A percentile compares a stretch with the other conserved stretches of the same genome.
phyloP scores from a whole-genome alignment of 73 alveolate genomes.

The Uronychia binucleata region DNA sequence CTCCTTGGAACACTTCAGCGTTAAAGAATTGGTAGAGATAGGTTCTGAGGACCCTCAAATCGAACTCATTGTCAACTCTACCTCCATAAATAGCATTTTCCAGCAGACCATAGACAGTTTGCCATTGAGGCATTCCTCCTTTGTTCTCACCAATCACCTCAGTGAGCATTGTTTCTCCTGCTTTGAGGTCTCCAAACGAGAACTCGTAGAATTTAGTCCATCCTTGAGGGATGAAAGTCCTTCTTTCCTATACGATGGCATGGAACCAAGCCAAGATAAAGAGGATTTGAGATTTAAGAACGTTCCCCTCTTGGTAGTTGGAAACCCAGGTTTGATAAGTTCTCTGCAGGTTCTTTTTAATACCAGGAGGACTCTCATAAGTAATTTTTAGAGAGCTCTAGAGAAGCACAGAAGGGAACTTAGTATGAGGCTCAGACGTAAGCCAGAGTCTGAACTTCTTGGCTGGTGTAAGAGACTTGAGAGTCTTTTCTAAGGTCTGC shows the following conservation, averaged over 20 bases:
- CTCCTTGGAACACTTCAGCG: slow-evolving; percentile 79
- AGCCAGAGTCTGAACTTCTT: slow-evolving; percentile 98
- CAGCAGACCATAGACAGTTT: slow-evolving; percentile 96
- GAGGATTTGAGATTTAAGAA: slow-evolving; percentile 90
- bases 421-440: slow-evolving; percentile 99
- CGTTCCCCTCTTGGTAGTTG: slow-evolving; percentile 84
- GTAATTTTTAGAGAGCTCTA: slow-evolving; percentile 97
- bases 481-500: slow-evolving; percentile 96
- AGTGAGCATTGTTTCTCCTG: slow-evolving; percentile 88
- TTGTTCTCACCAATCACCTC: slow-evolving; percentile 68
- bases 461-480: slow-evolving; percentile 93
- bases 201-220: slow-evolving; percentile 99
- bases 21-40: slow-evolving; percentile 95
- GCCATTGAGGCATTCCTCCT: slow-evolving; percentile 93
- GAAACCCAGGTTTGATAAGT: slow-evolving; percentile 93
- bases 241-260: slow-evolving; percentile 99
- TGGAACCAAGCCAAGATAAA: slow-evolving; percentile 99
- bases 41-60: slow-evolving; percentile 95
- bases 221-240: slow-evolving; percentile 99
- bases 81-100: slow-evolving; percentile 99
- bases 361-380: slow-evolving; percentile 99
- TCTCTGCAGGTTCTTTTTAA: slow-evolving; percentile 98
- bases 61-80: slow-evolving; percentile 99
- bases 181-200: slow-evolving; percentile 98
- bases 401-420: slow-evolving; percentile 98